Percentiles rank a stretch among this genome's conserved stretches.
phyloP scores from a whole-genome alignment of 148 eudicot genomes.

The Chenopodium quinoa region DNA sequence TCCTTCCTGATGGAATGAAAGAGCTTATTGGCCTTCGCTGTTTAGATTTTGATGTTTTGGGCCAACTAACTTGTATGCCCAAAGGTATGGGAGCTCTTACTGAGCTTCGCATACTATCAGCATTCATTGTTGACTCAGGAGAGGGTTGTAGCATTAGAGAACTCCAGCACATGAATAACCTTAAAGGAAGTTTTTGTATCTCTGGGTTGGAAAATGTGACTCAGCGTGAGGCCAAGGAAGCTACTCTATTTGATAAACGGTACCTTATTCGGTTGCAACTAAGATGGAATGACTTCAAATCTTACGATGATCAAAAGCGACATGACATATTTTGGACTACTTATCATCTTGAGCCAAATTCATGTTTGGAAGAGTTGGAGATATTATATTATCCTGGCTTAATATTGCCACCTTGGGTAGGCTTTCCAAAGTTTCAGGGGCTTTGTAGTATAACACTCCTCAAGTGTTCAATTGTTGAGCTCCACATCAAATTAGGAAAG shows the following conservation, averaged over 20 bases:
- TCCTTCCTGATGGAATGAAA: conserved; percentile 25
- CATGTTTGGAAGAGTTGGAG: no score
- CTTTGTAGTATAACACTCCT: no score
- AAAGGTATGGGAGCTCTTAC: conserved; percentile 27
- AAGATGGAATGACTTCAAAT: no score
- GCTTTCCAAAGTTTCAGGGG: no score
- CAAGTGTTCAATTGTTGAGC: no score
- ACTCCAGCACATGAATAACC: conserved; percentile 24
- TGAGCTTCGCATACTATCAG: conserved; percentile 27
- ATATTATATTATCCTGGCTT: no score
- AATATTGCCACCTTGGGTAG: no score
- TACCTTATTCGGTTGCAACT: not conserved
- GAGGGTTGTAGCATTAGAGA: conserved; percentile 23
- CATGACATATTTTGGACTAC: no score
- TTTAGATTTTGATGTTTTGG: conserved; percentile 29
- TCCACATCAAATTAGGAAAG: no score
- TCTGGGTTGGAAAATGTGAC: conserved; percentile 28
- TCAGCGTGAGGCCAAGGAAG: not conserved
- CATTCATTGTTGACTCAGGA: conserved; percentile 27
- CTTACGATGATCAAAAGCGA: no score
- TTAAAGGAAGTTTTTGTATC: conserved; percentile 30
- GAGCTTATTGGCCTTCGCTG: conserved; percentile 25
- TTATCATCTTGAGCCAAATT: no score
- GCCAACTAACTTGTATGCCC: conserved; percentile 30
- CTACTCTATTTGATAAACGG: not conserved